phyloP scores from a whole-genome alignment of 2,329 filamentous ascomycete genomes.

The Fonsecaea nubica region DNA sequence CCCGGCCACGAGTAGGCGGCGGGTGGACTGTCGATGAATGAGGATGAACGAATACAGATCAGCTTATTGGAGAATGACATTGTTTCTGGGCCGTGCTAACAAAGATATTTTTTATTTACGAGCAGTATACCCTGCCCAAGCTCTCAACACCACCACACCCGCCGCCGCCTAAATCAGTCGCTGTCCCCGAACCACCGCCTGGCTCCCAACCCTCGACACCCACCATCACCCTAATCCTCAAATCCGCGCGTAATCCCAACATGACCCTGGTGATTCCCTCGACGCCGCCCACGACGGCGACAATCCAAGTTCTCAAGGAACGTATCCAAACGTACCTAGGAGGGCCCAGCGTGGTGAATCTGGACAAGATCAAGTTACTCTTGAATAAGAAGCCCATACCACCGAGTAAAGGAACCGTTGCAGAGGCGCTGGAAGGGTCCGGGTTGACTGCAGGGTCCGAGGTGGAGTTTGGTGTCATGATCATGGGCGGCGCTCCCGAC shows the following conservation, averaged over 20 bases:
- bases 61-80: slow-evolving; percentile 27
- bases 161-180: slow-evolving; percentile 51
- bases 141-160: slow-evolving; percentile 51
- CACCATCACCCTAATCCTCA: slow-evolving; percentile 65
- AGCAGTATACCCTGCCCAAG: slow-evolving; percentile 56
- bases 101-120: background rate
- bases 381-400: slow-evolving; percentile 84
- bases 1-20: background rate
- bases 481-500: slow-evolving; percentile 72
- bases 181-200: slow-evolving; percentile 37
- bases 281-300: slow-evolving; percentile 70
- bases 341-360: slow-evolving; percentile 44
- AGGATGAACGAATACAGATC: background rate
- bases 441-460: slow-evolving; percentile 50
- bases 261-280: slow-evolving; percentile 70
- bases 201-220: slow-evolving; percentile 36
- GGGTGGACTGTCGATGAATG: background rate
- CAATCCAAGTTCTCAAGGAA: slow-evolving; percentile 78
- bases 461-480: slow-evolving; percentile 85
- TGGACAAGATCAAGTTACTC: slow-evolving; percentile 85
- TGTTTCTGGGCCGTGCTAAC: background rate
- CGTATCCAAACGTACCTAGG: slow-evolving; percentile 68
- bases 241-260: slow-evolving; percentile 77
- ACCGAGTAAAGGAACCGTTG: slow-evolving; percentile 72
- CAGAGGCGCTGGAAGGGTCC: slow-evolving; percentile 70